Evolutionary conservation across 2,329 filamentous ascomycete genomes (phyloP), one percentile per base, ranked within the genome.

Genomic region (Coniella vitis): DNA sequence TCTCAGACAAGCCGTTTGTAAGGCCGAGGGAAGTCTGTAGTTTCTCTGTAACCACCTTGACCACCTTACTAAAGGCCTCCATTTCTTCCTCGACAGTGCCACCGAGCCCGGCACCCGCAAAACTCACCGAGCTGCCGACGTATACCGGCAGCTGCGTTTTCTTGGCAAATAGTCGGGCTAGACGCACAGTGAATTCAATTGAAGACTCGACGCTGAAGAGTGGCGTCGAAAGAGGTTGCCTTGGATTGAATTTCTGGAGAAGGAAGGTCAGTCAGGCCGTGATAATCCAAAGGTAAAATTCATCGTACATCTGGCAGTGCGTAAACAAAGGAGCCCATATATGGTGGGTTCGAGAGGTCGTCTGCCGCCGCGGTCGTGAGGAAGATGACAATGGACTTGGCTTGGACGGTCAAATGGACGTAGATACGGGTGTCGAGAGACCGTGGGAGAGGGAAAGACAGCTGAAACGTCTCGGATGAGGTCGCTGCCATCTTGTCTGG

Each of bases 71-170:
- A 58, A 96, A 84, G 0, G 86, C 88, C 61, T 91, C 89, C 82
- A 96, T 90, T 69, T 97, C 91, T 71, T 97, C 93, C 62, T 96
- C 90, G 7, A 91, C 81, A 0, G 82, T 86, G 17, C 89, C 86
- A 9, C 89, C 89, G 59, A 90, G 78, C 2, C 84, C 86, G 5
- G 83, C 77, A 59, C 75, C 81, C 13, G 79, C 78, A 55, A 96
- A 81, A 56, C 84, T 88, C 59, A 94, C 81, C 31, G 90, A 95
- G 62, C 87, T 94, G 19, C 87, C 87, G 16, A 97, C 87, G 64
- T 96, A 97, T n/a, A 87, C 83, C 1, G 90, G 90, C 54, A 82
- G 78, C 29, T 75, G 72, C 22, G 83, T 78, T 57, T 80, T 84
- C 47, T 81, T 79, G n/a, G 86, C 87, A 13, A 97, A 68, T 2